Percentiles rank a stretch among this genome's conserved stretches.
Conservation (phyloP, 176 grass and related monocot genomes). For the Oryza officinalis region DNA sequence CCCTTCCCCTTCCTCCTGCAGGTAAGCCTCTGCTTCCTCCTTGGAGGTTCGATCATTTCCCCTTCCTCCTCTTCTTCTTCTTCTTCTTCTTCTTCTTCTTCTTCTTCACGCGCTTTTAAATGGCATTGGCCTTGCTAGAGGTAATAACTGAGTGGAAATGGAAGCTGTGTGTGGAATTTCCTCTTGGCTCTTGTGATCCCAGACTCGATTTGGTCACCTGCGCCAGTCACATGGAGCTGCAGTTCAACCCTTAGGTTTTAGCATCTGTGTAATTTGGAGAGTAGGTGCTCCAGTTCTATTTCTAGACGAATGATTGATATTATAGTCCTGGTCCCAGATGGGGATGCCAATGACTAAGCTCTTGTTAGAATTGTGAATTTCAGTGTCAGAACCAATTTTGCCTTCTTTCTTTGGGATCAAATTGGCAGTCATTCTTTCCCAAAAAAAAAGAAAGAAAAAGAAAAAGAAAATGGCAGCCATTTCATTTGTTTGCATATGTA, state of each 20-base stretch:
- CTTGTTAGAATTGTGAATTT: background rate
- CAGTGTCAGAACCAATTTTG: background rate
- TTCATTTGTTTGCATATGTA: background rate
- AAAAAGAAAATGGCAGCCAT: background rate
- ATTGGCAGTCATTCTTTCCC: background rate
- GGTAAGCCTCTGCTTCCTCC: slow-evolving; percentile 19
- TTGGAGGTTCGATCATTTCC: background rate
- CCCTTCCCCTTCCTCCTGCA: slow-evolving; percentile 30
- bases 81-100: too few species aligned
- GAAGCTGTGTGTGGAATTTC: background rate
- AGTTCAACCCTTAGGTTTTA: background rate
- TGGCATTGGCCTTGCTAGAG: background rate
- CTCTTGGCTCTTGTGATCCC: background rate
- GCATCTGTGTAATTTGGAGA: background rate
- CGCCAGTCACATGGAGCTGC: too few species aligned
- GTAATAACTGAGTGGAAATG: background rate
- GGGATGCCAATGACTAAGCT: background rate
- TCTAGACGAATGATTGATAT: background rate
- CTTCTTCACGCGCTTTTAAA: background rate
- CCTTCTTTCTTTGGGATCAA: background rate
- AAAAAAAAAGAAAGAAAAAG: too few species aligned
- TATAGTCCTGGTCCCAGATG: background rate
- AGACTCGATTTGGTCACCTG: background rate
- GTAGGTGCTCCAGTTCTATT: background rate
- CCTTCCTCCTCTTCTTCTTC: background rate